phyloP scores from a whole-genome alignment of 108 stramenopile species.

The Asterionellopsis glacialis region DNA sequence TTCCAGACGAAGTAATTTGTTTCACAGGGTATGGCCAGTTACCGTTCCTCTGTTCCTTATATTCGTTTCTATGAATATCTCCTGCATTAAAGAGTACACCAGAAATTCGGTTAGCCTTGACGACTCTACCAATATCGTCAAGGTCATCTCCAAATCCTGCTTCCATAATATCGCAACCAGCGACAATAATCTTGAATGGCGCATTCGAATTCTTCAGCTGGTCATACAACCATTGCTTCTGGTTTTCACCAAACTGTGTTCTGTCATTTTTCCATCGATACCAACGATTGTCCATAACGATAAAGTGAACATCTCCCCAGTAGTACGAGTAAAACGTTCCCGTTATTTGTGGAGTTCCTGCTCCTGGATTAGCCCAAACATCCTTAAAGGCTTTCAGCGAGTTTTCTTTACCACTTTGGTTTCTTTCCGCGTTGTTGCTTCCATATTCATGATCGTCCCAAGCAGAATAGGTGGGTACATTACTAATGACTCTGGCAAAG shows the following conservation, averaged over 20 bases:
- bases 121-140: slow-evolving; percentile 9
- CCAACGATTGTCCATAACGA: slow-evolving; percentile 26
- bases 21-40: slow-evolving; percentile 19
- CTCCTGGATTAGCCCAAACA: slow-evolving; percentile 24
- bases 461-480: slow-evolving; percentile 15
- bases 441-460: slow-evolving; percentile 35
- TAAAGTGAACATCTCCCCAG: slow-evolving; percentile 20
- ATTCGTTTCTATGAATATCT: slow-evolving; percentile 31
- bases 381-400: slow-evolving; percentile 5
- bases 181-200: slow-evolving; percentile 21
- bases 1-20: slow-evolving; percentile 22
- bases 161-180: slow-evolving; percentile 22
- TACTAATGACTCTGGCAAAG: slow-evolving; percentile 16
- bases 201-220: slow-evolving; percentile 9
- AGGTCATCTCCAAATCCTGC: slow-evolving; percentile 4
- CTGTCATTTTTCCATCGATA: slow-evolving; percentile 5
- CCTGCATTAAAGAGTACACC: slow-evolving; percentile 27
- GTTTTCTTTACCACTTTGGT: slow-evolving; percentile 21
- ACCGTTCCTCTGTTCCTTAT: slow-evolving; percentile 5
- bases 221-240: slow-evolving; percentile 14
- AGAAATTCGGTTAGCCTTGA: slow-evolving; percentile 3
- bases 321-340: slow-evolving; percentile 19
- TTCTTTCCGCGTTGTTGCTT: slow-evolving; percentile 7
- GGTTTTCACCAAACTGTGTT: slow-evolving; percentile 12
- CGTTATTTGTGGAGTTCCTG: background rate